Evolutionary conservation across 208 protist genomes (phyloP).

Genomic region (Leishmania tarentolae): DNA sequence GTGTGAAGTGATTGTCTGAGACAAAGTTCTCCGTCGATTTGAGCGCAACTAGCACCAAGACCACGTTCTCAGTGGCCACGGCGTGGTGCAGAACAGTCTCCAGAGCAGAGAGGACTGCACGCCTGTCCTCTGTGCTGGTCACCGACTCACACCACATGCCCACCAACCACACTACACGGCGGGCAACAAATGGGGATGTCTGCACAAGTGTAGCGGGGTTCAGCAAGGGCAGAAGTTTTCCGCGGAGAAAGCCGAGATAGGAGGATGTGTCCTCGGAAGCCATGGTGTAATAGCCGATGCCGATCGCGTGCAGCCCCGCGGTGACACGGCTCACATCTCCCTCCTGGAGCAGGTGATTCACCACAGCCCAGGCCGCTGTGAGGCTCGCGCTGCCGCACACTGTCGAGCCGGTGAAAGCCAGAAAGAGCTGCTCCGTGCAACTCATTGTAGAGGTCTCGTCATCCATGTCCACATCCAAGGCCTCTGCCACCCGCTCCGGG

Average conservation of each 20-base stretch:
- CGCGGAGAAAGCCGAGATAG: constrained; percentile 63
- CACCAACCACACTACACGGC: constrained; percentile 83
- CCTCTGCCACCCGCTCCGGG: constrained; percentile 54
- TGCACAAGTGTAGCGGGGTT: constrained; percentile 9
- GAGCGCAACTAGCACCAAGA: constrained; percentile 61
- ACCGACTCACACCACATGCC: constrained; percentile 90
- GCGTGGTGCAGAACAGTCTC: constrained; percentile 45
- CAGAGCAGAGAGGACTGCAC: constrained; percentile 54
- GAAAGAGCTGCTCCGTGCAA: constrained; percentile 73
- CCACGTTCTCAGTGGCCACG: constrained; percentile 21
- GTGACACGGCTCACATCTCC: constrained; percentile 48
- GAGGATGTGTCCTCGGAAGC: constrained; percentile 24
- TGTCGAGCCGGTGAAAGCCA: constrained; percentile 73
- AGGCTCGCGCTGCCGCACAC: constrained; percentile 28
- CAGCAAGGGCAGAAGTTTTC: constrained; percentile 68
- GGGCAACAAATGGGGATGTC: constrained; percentile 57
- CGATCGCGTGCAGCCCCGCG: constrained; percentile 82
- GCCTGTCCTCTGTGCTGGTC: constrained; percentile 29
- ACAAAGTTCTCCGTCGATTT: constrained; percentile 70
- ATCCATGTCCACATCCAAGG: constrained; percentile 59
- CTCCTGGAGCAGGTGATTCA: constrained; percentile 51
- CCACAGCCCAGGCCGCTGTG: constrained; percentile 46
- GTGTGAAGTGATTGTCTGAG: constrained; percentile 55
- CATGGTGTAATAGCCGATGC: constrained; percentile 88
- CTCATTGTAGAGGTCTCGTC: constrained; percentile 48